Conservation (phyloP, 2,329 filamentous ascomycete genomes). For the Phaeosphaeria sp. region DNA sequence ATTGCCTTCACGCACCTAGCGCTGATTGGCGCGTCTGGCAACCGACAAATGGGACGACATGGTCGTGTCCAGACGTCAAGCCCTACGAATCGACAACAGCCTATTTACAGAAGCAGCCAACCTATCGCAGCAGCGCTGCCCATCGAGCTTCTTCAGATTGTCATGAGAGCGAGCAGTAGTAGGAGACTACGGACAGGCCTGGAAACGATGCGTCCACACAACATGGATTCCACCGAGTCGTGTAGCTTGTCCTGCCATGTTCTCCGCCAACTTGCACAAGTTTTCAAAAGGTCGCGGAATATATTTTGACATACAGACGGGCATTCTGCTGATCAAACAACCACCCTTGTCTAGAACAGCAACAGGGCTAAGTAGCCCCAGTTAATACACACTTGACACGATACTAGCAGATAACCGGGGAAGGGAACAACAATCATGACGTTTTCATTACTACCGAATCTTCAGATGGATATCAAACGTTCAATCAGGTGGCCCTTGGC, state of each 20-base stretch:
- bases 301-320: background rate
- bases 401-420: background rate
- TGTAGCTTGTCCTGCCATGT: background rate
- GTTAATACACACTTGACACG: background rate
- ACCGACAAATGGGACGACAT: slow-evolving; percentile 7
- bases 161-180: background rate
- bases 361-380: background rate
- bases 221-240: background rate
- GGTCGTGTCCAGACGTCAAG: slow-evolving; percentile 1
- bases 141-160: background rate
- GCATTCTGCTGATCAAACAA: background rate
- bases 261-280: background rate
- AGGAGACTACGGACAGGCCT: background rate
- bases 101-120: background rate
- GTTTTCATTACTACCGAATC: slow-evolving; percentile 17
- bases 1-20: slow-evolving; percentile 1
- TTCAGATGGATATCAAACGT: slow-evolving; percentile 24
- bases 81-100: slow-evolving; percentile 4
- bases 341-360: background rate
- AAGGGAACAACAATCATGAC: slow-evolving; percentile 2
- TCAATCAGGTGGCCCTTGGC: slow-evolving; percentile 9
- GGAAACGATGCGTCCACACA: background rate
- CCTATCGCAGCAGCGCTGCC: background rate
- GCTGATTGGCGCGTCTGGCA: slow-evolving; percentile 4
- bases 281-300: background rate